phyloP scores from a whole-genome alignment of 2,329 filamentous ascomycete genomes.

The Monosporascus ibericus region DNA sequence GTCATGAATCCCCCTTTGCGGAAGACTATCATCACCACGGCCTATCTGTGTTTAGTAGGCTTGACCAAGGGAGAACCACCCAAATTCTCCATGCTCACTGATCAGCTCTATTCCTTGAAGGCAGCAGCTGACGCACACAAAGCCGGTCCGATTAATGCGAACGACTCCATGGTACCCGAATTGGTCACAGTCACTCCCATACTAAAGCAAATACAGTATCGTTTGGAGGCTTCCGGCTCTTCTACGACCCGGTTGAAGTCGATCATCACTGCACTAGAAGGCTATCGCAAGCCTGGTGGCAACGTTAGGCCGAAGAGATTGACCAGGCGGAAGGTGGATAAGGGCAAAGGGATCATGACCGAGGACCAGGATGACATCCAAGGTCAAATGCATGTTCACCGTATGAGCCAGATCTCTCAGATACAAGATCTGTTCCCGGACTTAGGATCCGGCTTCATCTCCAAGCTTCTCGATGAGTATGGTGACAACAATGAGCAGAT shows the following conservation, averaged over 20 bases:
- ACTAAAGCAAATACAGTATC: slow-evolving; percentile 54
- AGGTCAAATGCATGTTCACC: slow-evolving; percentile 64
- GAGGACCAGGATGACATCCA: slow-evolving; percentile 31
- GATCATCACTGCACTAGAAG: slow-evolving; percentile 53
- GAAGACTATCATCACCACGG: slow-evolving; percentile 62
- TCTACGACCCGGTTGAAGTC: slow-evolving; percentile 52
- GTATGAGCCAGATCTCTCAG: slow-evolving; percentile 77
- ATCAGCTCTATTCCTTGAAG: slow-evolving; percentile 79
- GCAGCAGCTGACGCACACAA: slow-evolving; percentile 61
- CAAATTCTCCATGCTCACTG: slow-evolving; percentile 69
- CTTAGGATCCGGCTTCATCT: slow-evolving; percentile 75
- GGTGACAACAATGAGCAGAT: slow-evolving; percentile 70
- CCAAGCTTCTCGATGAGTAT: slow-evolving; percentile 75
- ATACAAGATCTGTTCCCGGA: slow-evolving; percentile 93
- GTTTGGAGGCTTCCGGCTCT: slow-evolving; percentile 41
- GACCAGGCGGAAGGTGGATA: slow-evolving; percentile 51
- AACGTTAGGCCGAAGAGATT: slow-evolving; percentile 45
- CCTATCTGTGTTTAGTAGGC: slow-evolving; percentile 69
- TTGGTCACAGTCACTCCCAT: slow-evolving; percentile 76
- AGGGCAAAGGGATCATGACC: slow-evolving; percentile 52
- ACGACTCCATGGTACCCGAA: slow-evolving; percentile 72
- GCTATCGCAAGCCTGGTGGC: slow-evolving; percentile 51
- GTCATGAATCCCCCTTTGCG: slow-evolving; percentile 58
- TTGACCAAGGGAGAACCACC: slow-evolving; percentile 61
- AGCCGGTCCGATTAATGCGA: slow-evolving; percentile 46